Percentiles rank a stretch among this genome's conserved stretches.
Conservation (phyloP, 805 yeast species). For the Hanseniaspora taiwanica region DNA sequence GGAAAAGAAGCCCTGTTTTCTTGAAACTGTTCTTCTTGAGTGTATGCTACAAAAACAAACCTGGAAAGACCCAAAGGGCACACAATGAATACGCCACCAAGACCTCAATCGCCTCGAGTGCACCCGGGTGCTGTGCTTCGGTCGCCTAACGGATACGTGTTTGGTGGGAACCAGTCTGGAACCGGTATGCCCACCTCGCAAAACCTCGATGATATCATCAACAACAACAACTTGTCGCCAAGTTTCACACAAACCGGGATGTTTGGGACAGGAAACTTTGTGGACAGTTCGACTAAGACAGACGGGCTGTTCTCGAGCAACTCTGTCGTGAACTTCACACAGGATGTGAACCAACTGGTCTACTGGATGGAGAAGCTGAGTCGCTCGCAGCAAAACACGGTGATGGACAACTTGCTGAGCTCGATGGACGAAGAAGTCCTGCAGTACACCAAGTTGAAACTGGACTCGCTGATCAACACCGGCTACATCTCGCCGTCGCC, state of each 20-base stretch:
- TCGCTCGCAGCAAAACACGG: conserved; percentile 37
- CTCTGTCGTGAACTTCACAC: conserved; percentile 28
- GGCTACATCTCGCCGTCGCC: conserved; percentile 16
- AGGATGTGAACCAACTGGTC: conserved; percentile 37
- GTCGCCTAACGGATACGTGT: conserved; percentile 7
- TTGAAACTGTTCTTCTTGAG: too few relatives aligned
- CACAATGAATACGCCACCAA: conserved; percentile 8
- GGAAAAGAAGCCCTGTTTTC: too few relatives aligned
- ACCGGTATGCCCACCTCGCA: too few relatives aligned
- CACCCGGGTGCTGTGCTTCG: conserved; percentile 30
- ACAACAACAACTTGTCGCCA: too few relatives aligned
- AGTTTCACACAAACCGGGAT: too few relatives aligned
- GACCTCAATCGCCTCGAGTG: conserved; percentile 23
- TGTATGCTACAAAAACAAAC: too few relatives aligned
- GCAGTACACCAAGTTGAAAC: conserved; percentile 33
- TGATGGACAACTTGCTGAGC: conserved; percentile 40
- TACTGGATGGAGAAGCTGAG: conserved; percentile 38
- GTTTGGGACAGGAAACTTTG: too few relatives aligned
- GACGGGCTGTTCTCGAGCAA: too few relatives aligned
- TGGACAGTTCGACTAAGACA: too few relatives aligned
- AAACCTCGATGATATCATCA: too few relatives aligned
- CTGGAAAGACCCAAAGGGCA: too few relatives aligned
- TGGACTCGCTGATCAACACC: conserved; percentile 25
- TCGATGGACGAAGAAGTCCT: conserved; percentile 39
- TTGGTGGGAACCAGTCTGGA: conserved; percentile 2